Conservation (phyloP, 768 basidiomycete species). For the Mycena kentingensis region DNA sequence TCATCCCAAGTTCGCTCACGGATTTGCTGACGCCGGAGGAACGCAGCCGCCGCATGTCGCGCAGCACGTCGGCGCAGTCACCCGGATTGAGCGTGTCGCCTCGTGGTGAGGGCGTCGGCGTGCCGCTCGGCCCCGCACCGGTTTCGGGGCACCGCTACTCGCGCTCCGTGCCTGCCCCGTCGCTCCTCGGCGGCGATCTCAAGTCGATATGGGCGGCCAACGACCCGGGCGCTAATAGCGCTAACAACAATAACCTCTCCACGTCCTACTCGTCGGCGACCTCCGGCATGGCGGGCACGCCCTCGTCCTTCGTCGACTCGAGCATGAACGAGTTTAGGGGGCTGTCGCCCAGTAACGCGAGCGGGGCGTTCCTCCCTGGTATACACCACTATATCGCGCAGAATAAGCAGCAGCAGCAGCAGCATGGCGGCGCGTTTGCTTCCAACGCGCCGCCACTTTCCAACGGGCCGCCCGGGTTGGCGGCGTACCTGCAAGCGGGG, state of each 20-base stretch:
- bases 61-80: constrained; percentile 58
- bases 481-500: constrained; percentile 21
- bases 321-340: constrained; percentile 42
- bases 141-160: constrained; percentile 66
- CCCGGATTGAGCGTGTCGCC: constrained; percentile 22
- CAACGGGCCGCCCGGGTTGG: constrained; percentile 13
- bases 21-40: constrained; percentile 91
- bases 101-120: constrained; percentile 23
- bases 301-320: constrained; percentile 31
- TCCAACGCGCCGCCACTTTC: constrained; percentile 14
- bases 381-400: constrained; percentile 59
- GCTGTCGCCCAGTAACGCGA: constrained; percentile 68
- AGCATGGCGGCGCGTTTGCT: constrained; percentile 3
- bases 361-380: constrained; percentile 79
- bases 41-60: constrained; percentile 76
- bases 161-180: constrained; percentile 78
- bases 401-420: constrained; percentile 13
- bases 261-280: constrained; percentile 58
- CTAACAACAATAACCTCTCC: constrained; percentile 30
- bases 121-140: constrained; percentile 16
- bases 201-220: constrained; percentile 81
- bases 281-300: constrained; percentile 37
- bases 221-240: constrained; percentile 28
- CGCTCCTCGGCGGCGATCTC: constrained; percentile 67
- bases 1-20: constrained; percentile 84